A percentile compares a stretch with the other conserved stretches of the same genome.
Evolutionary conservation across 129 eudicot genomes (phyloP).

Genomic region (Lactuca saligna): DNA sequence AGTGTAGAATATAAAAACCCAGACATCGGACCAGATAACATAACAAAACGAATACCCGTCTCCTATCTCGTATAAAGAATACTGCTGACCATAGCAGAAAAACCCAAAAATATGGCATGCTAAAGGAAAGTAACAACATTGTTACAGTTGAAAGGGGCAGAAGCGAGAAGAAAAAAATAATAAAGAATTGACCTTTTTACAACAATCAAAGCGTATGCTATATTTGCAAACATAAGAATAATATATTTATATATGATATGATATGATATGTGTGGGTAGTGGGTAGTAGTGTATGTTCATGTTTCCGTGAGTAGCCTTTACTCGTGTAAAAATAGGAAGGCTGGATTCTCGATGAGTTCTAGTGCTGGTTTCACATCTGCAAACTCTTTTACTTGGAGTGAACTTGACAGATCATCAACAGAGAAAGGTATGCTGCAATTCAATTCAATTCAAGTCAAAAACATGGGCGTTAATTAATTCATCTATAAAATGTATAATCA

Average conservation of each 20-base stretch:
- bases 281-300: conserved; percentile 17
- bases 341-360: conserved; percentile 78
- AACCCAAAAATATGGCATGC: conserved; percentile 34
- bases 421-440: conserved; percentile 90
- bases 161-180: conserved; percentile 2
- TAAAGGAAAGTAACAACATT: conserved; percentile 17
- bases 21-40: conserved; percentile 12
- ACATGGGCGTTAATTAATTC: background rate
- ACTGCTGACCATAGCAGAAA: conserved; percentile 35
- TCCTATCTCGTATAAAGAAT: conserved; percentile 41
- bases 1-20: conserved; percentile 21
- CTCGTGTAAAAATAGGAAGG: conserved; percentile 81
- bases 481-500: too few species aligned
- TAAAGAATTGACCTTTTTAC: conserved; percentile 46
- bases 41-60: background rate
- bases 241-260: conserved; percentile 3
- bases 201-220: conserved; percentile 38
- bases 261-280: background rate
- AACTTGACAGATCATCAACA: conserved; percentile 71
- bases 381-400: conserved; percentile 73
- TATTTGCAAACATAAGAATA: conserved; percentile 38
- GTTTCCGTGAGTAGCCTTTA: conserved; percentile 39
- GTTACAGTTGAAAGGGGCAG: conserved; percentile 1
- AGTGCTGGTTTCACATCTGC: conserved; percentile 72
- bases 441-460: background rate